Evolutionary conservation across 148 eudicot genomes (phyloP), one percentile per base, ranked within the genome.

Genomic region (Agrostemma githago): DNA sequence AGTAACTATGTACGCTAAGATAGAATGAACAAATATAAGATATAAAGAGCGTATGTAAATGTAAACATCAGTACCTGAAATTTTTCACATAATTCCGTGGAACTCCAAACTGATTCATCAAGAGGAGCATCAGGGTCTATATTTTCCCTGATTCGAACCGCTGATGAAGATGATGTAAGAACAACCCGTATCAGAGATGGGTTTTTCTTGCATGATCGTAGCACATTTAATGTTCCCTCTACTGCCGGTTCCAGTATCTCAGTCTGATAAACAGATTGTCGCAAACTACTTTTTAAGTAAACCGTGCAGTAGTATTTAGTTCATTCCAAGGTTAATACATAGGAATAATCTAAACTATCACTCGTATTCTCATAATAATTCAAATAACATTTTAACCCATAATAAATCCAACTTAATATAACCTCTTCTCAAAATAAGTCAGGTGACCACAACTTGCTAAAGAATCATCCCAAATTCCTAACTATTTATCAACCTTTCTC

Each of bases 101-200:
- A 92, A 82, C 94, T 90, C 99, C 97, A 95, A 63, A 78, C 79
- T 3, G 91, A 86, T 81, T 95, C 99, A 44, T 90, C 97, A 77
- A 95, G 67, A 46, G 94, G 84, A 37, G 83, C 79, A 37, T 68
- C 63, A 0, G 89, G 88, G 64, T 88, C 88, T 15, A 86, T 77
- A 72, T 86, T 86, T 2, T 83, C 85, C 82, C 89, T 83, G 20
- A 80, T 84, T 78, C 99, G 88, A 15, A 89, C 87, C 1, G 99
- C 83, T 14, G 97, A 87, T 34, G 99, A 88, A 66, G 99, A 95
- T 17, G 99, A 95, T 14, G 99, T 95, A 63, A 95, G 82, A 66
- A 95, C 91, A 67, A 95, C 92, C 0, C 97, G 97, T 78, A 75
- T 90, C 54, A 95, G 75, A 1, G 86, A 85, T 21, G 96, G 92